These are phyloP conservation scores for Vigna radiata DNA, from an alignment of 306 rosid species.

Conservation along the genomic window DNA sequence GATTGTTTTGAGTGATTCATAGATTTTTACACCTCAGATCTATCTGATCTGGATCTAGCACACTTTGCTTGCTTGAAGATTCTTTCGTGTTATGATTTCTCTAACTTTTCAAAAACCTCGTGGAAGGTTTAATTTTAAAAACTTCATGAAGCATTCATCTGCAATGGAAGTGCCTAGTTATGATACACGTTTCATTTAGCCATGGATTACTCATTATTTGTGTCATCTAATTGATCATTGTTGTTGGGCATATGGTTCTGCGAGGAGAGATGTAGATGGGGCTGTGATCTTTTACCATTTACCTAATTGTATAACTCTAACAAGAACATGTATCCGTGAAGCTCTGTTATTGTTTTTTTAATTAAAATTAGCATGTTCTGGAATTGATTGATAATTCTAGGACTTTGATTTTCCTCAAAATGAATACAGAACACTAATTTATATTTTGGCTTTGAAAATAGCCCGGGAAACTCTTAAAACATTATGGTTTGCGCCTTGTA, in stretches of 20 bases:
- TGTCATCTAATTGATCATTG: constrained; percentile 15
- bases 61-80: constrained; percentile 35
- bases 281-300: neutral
- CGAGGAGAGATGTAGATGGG: neutral
- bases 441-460: constrained; percentile 48
- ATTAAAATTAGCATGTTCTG: neutral
- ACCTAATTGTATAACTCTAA: neutral
- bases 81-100: neutral
- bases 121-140: constrained; percentile 28
- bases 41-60: constrained; percentile 27
- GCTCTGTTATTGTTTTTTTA: neutral
- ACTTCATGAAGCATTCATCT: constrained; percentile 3
- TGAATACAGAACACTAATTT: constrained; percentile 2
- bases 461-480: constrained; percentile 75
- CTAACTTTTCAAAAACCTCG: constrained; percentile 22
- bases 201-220: neutral
- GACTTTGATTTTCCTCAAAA: constrained; percentile 24
- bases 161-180: constrained; percentile 30
- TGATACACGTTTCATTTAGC: neutral
- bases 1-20: neutral
- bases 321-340: neutral
- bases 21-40: constrained; percentile 37
- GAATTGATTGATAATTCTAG: constrained; percentile 10
- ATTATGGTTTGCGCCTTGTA: constrained; percentile 63
- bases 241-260: neutral